phyloP scores from a whole-genome alignment of 495 filamentous ascomycete species.

The Gamarada debralockiae region DNA sequence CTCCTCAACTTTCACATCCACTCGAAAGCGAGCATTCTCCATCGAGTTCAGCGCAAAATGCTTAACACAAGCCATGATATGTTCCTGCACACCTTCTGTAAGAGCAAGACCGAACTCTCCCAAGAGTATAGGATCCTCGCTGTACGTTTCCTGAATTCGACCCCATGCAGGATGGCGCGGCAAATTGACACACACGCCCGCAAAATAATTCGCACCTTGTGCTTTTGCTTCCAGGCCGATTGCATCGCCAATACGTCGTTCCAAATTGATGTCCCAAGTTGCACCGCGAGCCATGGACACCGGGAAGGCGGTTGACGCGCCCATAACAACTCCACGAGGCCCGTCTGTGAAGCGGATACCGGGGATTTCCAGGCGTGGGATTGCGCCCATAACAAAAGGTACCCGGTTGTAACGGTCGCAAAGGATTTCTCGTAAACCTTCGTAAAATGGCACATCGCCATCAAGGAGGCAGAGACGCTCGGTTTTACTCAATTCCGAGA shows the following conservation, averaged over 20 bases:
- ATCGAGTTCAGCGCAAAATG: constrained; percentile 81
- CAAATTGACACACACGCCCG: constrained; percentile 42
- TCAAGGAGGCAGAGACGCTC: constrained; percentile 21
- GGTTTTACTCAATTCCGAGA: neutral
- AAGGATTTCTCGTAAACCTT: constrained; percentile 12
- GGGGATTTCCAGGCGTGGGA: constrained; percentile 54
- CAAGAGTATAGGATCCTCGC: constrained; percentile 67
- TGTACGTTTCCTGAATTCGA: constrained; percentile 70
- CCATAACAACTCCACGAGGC: constrained; percentile 66
- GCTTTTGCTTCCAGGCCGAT: constrained; percentile 23
- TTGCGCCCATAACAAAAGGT: constrained; percentile 25
- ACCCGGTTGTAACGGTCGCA: constrained; percentile 11
- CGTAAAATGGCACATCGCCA: constrained; percentile 21
- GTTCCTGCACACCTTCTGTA: constrained; percentile 62
- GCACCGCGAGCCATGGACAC: constrained; percentile 64
- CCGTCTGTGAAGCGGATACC: constrained; percentile 63
- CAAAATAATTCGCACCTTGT: constrained; percentile 17
- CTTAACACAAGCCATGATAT: constrained; percentile 67
- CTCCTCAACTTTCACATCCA: constrained; percentile 61
- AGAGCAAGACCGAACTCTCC: constrained; percentile 61
- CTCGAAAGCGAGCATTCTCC: constrained; percentile 64
- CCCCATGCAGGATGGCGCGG: constrained; percentile 71
- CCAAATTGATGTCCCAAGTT: constrained; percentile 66
- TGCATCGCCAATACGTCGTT: constrained; percentile 52
- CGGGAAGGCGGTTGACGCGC: constrained; percentile 63